These are phyloP conservation scores for Raphanus sativus DNA, from an alignment of 345 rosid genomes.

Conservation along the genomic window DNA sequence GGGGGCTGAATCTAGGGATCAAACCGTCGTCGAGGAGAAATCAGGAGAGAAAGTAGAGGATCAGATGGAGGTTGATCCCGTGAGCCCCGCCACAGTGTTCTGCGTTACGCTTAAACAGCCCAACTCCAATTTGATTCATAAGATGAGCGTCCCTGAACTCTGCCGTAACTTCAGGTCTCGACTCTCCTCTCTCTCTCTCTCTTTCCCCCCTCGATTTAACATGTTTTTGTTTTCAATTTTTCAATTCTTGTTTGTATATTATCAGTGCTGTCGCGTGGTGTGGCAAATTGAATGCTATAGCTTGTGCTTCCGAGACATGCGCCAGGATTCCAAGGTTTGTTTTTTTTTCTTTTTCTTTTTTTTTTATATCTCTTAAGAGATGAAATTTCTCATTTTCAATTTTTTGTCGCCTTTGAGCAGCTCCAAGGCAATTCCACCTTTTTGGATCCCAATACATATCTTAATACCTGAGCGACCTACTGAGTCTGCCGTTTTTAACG, in stretches of 20 bases:
- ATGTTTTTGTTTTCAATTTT: neutral
- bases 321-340: slow-evolving; percentile 91
- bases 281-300: slow-evolving; percentile 97
- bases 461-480: slow-evolving; percentile 97
- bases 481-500: slow-evolving; percentile 88
- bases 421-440: slow-evolving; percentile 85
- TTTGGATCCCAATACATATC: slow-evolving; percentile 98
- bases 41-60: slow-evolving; percentile 40
- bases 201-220: neutral
- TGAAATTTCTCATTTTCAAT: neutral
- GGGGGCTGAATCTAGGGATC: slow-evolving; percentile 33
- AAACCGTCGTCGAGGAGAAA: slow-evolving; percentile 20
- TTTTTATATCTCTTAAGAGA: neutral
- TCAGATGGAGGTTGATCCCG: slow-evolving; percentile 76
- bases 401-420: slow-evolving; percentile 43
- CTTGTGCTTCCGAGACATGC: slow-evolving; percentile 98
- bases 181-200: neutral
- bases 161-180: slow-evolving; percentile 86
- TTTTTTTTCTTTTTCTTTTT: neutral
- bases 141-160: slow-evolving; percentile 87
- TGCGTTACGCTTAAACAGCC: slow-evolving; percentile 88
- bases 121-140: slow-evolving; percentile 72
- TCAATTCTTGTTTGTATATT: neutral
- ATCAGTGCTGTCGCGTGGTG: slow-evolving; percentile 98
- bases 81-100: slow-evolving; percentile 82